These are phyloP conservation scores for Ceratonia siliqua DNA, from an alignment of 306 rosid genomes.

Conservation along the genomic window DNA sequence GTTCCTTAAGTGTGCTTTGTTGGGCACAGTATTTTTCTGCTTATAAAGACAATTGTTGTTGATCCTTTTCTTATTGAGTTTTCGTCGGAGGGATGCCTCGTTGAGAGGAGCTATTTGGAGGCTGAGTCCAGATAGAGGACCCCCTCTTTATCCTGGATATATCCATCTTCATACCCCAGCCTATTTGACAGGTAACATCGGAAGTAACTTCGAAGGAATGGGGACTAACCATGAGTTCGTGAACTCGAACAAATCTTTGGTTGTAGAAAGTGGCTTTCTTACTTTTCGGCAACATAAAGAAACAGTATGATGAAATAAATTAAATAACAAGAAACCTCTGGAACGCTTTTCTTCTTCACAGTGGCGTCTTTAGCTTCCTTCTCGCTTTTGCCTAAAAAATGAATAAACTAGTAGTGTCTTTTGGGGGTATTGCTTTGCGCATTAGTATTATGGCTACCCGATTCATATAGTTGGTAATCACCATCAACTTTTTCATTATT, in stretches of 20 bases:
- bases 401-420: too few relatives aligned
- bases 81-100: background rate
- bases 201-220: slow-evolving; percentile 33
- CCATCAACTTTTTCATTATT: too few relatives aligned
- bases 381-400: slow-evolving; percentile 13
- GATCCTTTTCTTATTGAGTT: slow-evolving; percentile 8
- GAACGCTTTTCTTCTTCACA: slow-evolving; percentile 5
- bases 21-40: background rate
- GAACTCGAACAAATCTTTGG: background rate
- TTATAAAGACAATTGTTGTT: background rate
- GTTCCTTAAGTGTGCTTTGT: slow-evolving; percentile 21
- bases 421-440: too few relatives aligned
- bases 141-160: background rate
- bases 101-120: slow-evolving; percentile 1
- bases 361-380: background rate
- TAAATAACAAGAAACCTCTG: background rate
- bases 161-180: slow-evolving; percentile 2
- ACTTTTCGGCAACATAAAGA: background rate
- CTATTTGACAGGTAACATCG: slow-evolving; percentile 26
- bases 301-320: slow-evolving; percentile 1
- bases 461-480: too few relatives aligned
- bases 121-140: background rate
- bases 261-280: background rate
- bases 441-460: too few relatives aligned
- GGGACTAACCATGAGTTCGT: background rate